A percentile compares a stretch with the other conserved stretches of the same genome.
Conservation (phyloP, 371 early-diverging fungal species). For the Lichtheimia ornata region DNA sequence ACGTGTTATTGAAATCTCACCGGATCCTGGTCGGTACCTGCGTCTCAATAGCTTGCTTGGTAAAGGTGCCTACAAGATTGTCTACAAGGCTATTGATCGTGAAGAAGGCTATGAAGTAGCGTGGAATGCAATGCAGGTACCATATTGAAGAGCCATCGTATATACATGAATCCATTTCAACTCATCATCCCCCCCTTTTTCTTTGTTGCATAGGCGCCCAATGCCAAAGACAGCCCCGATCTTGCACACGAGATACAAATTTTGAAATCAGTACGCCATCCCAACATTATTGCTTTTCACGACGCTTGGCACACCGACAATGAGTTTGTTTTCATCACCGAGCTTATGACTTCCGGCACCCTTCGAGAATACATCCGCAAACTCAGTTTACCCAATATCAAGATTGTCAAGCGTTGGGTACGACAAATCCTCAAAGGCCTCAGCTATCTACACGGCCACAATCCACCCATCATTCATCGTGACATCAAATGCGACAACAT, state of each 20-base stretch:
- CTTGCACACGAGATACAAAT: slow-evolving; percentile 64
- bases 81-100: slow-evolving; percentile 82
- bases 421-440: slow-evolving; percentile 82
- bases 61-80: slow-evolving; percentile 79
- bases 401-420: slow-evolving; percentile 81
- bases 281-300: slow-evolving; percentile 85
- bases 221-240: slow-evolving; percentile 21
- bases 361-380: slow-evolving; percentile 78
- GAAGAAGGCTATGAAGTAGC: slow-evolving; percentile 93
- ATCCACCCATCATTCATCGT: slow-evolving; percentile 89
- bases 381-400: slow-evolving; percentile 69
- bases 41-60: slow-evolving; percentile 47
- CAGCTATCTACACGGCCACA: slow-evolving; percentile 78
- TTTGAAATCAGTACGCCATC: slow-evolving; percentile 80
- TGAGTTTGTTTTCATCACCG: slow-evolving; percentile 89
- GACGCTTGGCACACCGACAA: slow-evolving; percentile 70
- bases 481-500: slow-evolving; percentile 87
- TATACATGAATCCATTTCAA: not conserved
- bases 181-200: not conserved
- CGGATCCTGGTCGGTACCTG: slow-evolving; percentile 39
- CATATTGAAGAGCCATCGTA: not conserved
- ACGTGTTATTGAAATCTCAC: slow-evolving; percentile 47
- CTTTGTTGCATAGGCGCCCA: slow-evolving; percentile 6
- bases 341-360: slow-evolving; percentile 93
- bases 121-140: slow-evolving; percentile 74